A percentile compares a stretch with the other conserved stretches of the same genome.
Conservation (phyloP, 176 grass and related monocot genomes). For the Musa schizocarpa region DNA sequence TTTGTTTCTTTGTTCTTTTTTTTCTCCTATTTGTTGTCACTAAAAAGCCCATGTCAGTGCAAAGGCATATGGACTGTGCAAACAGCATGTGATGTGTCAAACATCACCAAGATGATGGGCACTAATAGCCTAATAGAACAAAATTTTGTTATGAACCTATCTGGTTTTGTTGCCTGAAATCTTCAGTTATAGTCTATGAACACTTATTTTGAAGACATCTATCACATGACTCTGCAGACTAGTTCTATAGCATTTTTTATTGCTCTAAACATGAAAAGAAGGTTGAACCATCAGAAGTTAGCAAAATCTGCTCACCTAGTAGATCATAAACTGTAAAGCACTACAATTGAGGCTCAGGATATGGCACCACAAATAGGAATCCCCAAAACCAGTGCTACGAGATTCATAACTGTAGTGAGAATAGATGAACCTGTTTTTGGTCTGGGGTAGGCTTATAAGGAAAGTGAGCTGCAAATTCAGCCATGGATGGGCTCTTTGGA, state of each 20-base stretch:
- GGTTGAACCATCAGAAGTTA: not conserved
- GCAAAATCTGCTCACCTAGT: not conserved
- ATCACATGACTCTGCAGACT: not conserved
- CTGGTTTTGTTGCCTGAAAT: not conserved
- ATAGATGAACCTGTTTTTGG: conserved; percentile 55
- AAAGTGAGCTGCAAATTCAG: conserved; percentile 71
- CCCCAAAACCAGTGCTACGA: not conserved
- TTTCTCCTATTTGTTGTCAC: no score
- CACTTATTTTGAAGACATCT: not conserved
- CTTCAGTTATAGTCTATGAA: not conserved
- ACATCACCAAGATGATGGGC: no score
- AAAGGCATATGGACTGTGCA: not conserved
- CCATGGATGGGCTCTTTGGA: conserved; percentile 36
- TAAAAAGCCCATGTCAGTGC: no score
- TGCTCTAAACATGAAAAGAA: not conserved
- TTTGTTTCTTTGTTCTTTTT: no score
- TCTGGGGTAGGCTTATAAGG: conserved; percentile 85
- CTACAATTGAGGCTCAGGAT: not conserved
- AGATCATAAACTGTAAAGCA: not conserved
- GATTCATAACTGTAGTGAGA: not conserved
- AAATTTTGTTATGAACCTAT: not conserved
- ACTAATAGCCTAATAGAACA: not conserved
- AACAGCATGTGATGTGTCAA: not conserved
- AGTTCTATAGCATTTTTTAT: not conserved
- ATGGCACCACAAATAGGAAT: not conserved